Evolutionary conservation across 805 yeast genomes (phyloP), one percentile per base, ranked within the genome.

Genomic region (Wickerhamomyces rabaulensis): DNA sequence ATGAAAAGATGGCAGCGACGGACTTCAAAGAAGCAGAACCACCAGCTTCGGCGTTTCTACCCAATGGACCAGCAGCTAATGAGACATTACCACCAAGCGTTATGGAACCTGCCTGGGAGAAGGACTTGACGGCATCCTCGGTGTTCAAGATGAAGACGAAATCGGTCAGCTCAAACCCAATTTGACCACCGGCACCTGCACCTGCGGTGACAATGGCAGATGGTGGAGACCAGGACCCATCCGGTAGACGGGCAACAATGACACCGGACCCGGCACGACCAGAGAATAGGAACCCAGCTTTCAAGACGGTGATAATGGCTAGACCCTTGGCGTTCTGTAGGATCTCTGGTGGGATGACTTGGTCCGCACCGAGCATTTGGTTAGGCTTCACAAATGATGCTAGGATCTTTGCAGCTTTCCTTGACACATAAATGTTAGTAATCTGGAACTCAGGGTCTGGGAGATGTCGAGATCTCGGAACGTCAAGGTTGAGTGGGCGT

Each of bases 261-360:
- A 92, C 87, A 53, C 99, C 99, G 1, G 96, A 87, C 22, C 99
- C 99, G 1, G 97, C 98, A 64, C 99, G 79, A 25, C 98, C 99
- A 3, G 96, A 87, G 65, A 92, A 92, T 46, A 92, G 71, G 65
- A 92, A 92, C 3, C 99, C 99, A 4, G 98, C 99, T 65, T 94
- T 92, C 48, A 92, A 72, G n/a, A 94, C 97, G 0, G 98, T 92
- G 53, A 92, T 76, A 35, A 92, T 69, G 5, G 96, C 97, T 44
- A 92, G 74, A 26, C 99, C 99, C 63, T 89, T 87, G 37, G 99
- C 98, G 60, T 87, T 84, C 52, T 85, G 81, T 50, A 92, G 74
- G 3, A 92, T 81, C 25, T 82, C 82, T 22, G 96, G 95, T 2
- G 99, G 99, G 51, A 92, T 92, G 45, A 92, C 82, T 56, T 83